Evolutionary conservation across 768 basidiomycete species (phyloP).

Genomic region (Boletus fagicola): DNA sequence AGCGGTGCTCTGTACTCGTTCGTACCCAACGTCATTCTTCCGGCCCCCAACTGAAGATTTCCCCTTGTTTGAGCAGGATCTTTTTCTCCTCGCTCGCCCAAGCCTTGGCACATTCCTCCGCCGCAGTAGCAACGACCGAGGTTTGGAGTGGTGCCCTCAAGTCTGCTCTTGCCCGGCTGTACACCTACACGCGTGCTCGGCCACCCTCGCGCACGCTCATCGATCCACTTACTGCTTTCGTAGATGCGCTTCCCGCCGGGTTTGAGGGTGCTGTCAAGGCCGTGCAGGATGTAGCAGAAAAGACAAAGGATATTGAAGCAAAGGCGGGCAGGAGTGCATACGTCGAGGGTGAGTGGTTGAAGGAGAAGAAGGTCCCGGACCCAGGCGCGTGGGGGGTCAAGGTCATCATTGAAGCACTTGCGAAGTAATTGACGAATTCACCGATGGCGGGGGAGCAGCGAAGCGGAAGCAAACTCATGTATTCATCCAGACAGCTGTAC

Average conservation of each 20-base stretch:
- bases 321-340: slow-evolving; percentile 90
- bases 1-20: no score
- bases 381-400: slow-evolving; percentile 93
- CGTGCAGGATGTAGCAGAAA: slow-evolving; percentile 65
- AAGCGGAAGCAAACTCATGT: background rate
- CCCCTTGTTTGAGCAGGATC: slow-evolving; percentile 50
- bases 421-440: slow-evolving; percentile 1
- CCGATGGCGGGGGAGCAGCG: background rate
- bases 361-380: slow-evolving; percentile 65
- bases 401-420: slow-evolving; percentile 60
- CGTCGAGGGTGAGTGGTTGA: slow-evolving; percentile 67
- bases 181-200: slow-evolving; percentile 84
- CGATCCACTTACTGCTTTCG: slow-evolving; percentile 86
- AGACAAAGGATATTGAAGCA: slow-evolving; percentile 72
- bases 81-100: slow-evolving; percentile 89
- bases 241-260: slow-evolving; percentile 37
- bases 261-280: slow-evolving; percentile 55
- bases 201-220: slow-evolving; percentile 89
- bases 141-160: slow-evolving; percentile 62
- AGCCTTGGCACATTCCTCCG: slow-evolving; percentile 47
- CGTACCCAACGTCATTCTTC: no score
- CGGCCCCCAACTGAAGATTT: background rate
- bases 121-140: slow-evolving; percentile 37
- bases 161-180: slow-evolving; percentile 59
- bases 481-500: background rate